Evolutionary conservation across 192 early-diverging fungal genomes (phyloP).

Genomic region (Coemansia aciculifera): DNA sequence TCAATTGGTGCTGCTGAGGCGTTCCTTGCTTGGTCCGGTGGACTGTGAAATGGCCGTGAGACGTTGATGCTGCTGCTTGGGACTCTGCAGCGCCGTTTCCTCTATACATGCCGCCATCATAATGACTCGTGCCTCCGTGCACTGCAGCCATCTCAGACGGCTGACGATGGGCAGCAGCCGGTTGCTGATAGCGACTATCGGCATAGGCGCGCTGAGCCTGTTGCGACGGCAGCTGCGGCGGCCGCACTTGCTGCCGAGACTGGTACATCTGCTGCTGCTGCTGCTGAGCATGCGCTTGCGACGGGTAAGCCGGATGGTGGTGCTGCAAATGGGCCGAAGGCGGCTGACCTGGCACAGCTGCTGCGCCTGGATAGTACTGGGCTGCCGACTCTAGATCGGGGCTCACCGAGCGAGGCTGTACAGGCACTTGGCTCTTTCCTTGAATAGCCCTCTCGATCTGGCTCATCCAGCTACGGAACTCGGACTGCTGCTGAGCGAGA

Average conservation of each 20-base stretch:
- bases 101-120: background rate
- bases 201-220: conserved; percentile 1
- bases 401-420: background rate
- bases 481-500: conserved; percentile 38
- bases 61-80: background rate
- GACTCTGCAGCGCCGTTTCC: background rate
- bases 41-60: background rate
- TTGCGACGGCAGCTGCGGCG: conserved; percentile 11
- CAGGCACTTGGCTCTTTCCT: background rate
- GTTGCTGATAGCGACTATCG: conserved; percentile 10
- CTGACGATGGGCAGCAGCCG: conserved; percentile 1
- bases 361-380: conserved; percentile 1
- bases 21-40: background rate
- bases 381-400: conserved; percentile 9
- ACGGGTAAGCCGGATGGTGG: background rate
- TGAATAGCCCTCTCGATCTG: conserved; percentile 35
- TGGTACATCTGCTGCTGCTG: background rate
- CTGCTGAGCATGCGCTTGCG: conserved; percentile 2
- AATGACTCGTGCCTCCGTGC: background rate
- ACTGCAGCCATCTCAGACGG: background rate
- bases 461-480: conserved; percentile 44
- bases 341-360: background rate
- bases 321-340: background rate
- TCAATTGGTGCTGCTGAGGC: conserved; percentile 3
- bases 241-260: background rate